Percentiles rank a stretch among this genome's conserved stretches.
These are phyloP conservation scores for Kodamaea kaohsiungensis DNA, from an alignment of 805 yeast genomes.

Conservation along the genomic window DNA sequence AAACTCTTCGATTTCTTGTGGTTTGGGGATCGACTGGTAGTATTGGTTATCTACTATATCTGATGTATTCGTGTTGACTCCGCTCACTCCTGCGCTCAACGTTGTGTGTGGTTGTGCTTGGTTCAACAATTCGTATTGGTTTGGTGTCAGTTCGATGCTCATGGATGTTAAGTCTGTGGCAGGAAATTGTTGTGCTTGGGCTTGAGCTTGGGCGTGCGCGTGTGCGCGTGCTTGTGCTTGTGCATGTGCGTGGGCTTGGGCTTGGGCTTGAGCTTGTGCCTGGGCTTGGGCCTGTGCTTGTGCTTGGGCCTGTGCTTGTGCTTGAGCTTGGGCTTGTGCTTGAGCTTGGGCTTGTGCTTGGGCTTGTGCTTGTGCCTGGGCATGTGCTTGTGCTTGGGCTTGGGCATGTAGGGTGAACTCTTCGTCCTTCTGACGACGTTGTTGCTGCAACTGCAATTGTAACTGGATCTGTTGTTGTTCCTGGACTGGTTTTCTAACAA, in stretches of 20 bases:
- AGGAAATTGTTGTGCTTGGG: conserved; percentile 2
- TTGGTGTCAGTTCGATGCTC: conserved; percentile 7
- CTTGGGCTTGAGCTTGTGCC: conserved; percentile 14
- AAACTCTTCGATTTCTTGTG: conserved; percentile 45
- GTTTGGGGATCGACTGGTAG: conserved; percentile 42
- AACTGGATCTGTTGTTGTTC: conserved; percentile 47
- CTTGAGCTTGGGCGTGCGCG: conserved; percentile 4
- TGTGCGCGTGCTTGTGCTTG: conserved; percentile 10
- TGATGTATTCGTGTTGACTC: conserved; percentile 20
- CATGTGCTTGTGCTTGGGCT: conserved; percentile 15
- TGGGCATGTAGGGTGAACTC: conserved; percentile 21
- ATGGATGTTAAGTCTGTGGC: conserved; percentile 6
- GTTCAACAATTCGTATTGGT: conserved; percentile 15
- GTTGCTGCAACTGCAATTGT: conserved; percentile 31
- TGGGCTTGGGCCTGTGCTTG: conserved; percentile 13
- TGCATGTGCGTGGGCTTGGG: conserved; percentile 12
- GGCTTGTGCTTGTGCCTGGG: conserved; percentile 14
- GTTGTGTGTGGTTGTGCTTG: conserved; percentile 13
- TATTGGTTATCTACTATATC: conserved; percentile 26
- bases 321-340: conserved; percentile 14
- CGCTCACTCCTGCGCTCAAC: conserved; percentile 20
- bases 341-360: conserved; percentile 15
- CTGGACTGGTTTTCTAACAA: conserved; percentile 74
- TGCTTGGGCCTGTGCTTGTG: conserved; percentile 13
- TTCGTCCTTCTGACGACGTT: conserved; percentile 23